phyloP scores from a whole-genome alignment of 495 filamentous ascomycete genomes.

The Cercophora samala region DNA sequence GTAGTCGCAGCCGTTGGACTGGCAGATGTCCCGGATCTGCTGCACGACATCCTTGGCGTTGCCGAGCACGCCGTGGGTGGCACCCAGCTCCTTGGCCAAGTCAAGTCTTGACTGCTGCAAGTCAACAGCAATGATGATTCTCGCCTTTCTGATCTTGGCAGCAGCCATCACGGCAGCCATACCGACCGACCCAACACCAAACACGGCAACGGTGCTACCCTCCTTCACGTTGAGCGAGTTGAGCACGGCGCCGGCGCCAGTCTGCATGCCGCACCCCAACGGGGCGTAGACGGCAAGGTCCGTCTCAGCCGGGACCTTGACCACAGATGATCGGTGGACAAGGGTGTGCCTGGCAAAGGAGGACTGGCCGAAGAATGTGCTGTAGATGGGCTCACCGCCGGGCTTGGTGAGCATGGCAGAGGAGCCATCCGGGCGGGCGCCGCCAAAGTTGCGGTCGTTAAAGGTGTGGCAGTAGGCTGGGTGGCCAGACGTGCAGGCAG shows the following conservation, averaged over 20 bases:
- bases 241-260: conserved; percentile 44
- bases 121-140: conserved; percentile 61
- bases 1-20: conserved; percentile 28
- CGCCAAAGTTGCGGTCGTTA: conserved; percentile 40
- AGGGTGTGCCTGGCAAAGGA: conserved; percentile 45
- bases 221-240: conserved; percentile 43
- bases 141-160: conserved; percentile 15
- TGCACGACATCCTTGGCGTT: conserved; percentile 25
- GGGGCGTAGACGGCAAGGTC: conserved; percentile 40
- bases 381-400: conserved; percentile 55
- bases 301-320: conserved; percentile 27
- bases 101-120: conserved; percentile 55
- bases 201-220: conserved; percentile 63
- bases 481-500: conserved; percentile 60
- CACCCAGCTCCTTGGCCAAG: conserved; percentile 58
- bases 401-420: conserved; percentile 44
- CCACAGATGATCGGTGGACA: conserved; percentile 30
- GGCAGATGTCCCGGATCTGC: conserved; percentile 29
- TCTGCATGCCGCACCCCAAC: conserved; percentile 50
- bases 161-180: conserved; percentile 58
- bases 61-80: conserved; percentile 44
- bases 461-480: conserved; percentile 57
- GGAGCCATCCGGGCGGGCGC: conserved; percentile 24
- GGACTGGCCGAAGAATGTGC: conserved; percentile 53
- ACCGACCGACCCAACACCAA: conserved; percentile 71